These are phyloP conservation scores for Lagenidium giganteum DNA, from an alignment of 352 stramenopile genomes.

Conservation along the genomic window DNA sequence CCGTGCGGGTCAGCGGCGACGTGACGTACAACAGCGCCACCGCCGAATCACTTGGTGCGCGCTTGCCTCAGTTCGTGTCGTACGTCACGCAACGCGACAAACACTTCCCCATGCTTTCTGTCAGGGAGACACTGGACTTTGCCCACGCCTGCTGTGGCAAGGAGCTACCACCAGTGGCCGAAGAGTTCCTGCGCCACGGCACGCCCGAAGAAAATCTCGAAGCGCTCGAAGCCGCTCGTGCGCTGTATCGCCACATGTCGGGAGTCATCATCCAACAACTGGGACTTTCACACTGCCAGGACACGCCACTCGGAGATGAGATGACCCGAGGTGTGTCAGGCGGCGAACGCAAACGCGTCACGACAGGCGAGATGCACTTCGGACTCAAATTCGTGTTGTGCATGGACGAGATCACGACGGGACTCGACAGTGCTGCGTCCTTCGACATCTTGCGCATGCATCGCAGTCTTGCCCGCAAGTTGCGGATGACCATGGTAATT, in stretches of 20 bases:
- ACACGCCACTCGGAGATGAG: conserved; percentile 59
- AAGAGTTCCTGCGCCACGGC: conserved; percentile 24
- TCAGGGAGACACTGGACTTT: conserved; percentile 28
- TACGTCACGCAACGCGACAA: conserved; percentile 17
- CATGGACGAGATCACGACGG: conserved; percentile 90
- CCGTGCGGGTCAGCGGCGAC: conserved; percentile 1
- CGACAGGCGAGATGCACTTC: conserved; percentile 77
- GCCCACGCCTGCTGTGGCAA: conserved; percentile 16
- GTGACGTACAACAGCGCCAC: conserved; percentile 8
- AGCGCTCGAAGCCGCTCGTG: conserved; percentile 9
- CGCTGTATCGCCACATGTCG: conserved; percentile 14
- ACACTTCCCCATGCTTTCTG: conserved; percentile 21
- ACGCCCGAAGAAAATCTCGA: conserved; percentile 20
- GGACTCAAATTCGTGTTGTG: conserved; percentile 54
- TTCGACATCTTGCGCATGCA: conserved; percentile 85
- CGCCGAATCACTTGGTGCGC: not conserved
- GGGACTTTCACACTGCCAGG: conserved; percentile 26
- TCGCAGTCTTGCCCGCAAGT: conserved; percentile 18
- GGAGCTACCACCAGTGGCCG: conserved; percentile 13
- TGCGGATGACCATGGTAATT: conserved; percentile 21
- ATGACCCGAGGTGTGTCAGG: conserved; percentile 54
- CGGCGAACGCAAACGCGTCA: conserved; percentile 63
- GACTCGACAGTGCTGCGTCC: conserved; percentile 87
- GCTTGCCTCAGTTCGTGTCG: conserved; percentile 8
- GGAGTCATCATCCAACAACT: conserved; percentile 32